Base-by-base conservation (phyloP, 164 flowering plant species). In the Vitis rotundifolia region DNA sequence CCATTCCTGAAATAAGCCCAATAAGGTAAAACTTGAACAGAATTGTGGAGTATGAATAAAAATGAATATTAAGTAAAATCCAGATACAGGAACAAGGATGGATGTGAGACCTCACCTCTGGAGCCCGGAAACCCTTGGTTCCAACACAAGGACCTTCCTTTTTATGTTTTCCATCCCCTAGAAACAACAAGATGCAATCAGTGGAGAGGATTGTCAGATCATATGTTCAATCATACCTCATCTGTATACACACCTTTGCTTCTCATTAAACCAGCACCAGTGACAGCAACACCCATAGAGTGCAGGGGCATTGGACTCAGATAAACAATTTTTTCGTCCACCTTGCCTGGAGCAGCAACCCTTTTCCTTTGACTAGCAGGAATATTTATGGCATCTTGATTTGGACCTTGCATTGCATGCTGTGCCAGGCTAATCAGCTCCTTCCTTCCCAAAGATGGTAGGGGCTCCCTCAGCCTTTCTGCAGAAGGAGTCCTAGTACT, bases 111-210 rank as follows among this genome's bases (percentile, higher is more conserved):
- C 75, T 79, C 76, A 95, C 99, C 97, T 95, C 99, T 61, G 99
- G 99, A 67, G 99, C 99, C 54, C 97, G 88, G 68, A 91, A 95
- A 29, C 99, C 99, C 76, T 95, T 95, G 14, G 99, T 95, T 77
- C 99, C 99, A 68, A 78, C 94, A 78, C 97, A 92, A 47, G 98
- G 91, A 50, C 99, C 99, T 73, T 95, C 99, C 80, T 72, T 86
- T 69, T 76, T 84, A 18, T 67, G 80, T 70, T 85, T 94, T 62
- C 78, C 88, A 72, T 84, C 89, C 19, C 90, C 97, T 91, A 62
- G 44, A 13, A 75, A 75, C 11, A 69, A 69, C 51, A 5, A 54
- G 63, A 37, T 37, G 44, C 44, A 37, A 37, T 37, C 44, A 37
- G 44, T 37, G 44, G 44, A 37, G 44, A 37, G 44, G 7, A 37